Evolutionary conservation across 2,329 filamentous ascomycete species (phyloP).

Genomic region (Epichloe uncinata): DNA sequence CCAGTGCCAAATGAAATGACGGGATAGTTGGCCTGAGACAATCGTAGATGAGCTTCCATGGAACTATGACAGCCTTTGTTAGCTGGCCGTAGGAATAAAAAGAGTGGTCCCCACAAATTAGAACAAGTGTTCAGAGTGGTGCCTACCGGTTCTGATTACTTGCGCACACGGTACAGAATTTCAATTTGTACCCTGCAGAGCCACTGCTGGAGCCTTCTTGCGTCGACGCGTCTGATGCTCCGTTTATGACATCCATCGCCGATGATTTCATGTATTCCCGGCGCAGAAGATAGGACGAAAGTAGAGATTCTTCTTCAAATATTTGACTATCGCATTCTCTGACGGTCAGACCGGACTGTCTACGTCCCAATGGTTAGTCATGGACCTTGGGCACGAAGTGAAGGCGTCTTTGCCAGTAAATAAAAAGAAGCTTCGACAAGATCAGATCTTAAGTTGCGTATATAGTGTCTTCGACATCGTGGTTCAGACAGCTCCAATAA

Average conservation of each 20-base stretch:
- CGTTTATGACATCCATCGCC: slow-evolving; percentile 31
- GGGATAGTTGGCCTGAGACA: slow-evolving; percentile 78
- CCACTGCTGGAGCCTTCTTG: slow-evolving; percentile 35
- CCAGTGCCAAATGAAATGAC: slow-evolving; percentile 97
- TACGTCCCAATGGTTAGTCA: not conserved
- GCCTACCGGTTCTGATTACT: slow-evolving; percentile 89
- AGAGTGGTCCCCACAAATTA: not conserved
- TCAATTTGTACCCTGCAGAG: slow-evolving; percentile 65
- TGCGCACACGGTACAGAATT: slow-evolving; percentile 97
- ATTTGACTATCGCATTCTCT: not conserved
- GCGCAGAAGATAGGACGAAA: not conserved
- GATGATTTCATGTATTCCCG: not conserved
- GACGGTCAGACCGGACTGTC: not conserved
- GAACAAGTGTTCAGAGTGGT: not conserved
- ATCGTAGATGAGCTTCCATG: slow-evolving; percentile 95
- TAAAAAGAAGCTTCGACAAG: not conserved
- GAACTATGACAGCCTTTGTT: slow-evolving; percentile 13
- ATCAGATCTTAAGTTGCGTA: slow-evolving; percentile 35
- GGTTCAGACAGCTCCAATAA: slow-evolving; percentile 70
- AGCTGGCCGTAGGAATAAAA: not conserved
- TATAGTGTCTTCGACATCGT: slow-evolving; percentile 45
- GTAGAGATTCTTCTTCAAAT: not conserved
- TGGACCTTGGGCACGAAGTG: not conserved
- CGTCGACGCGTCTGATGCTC: slow-evolving; percentile 17
- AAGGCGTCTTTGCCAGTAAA: not conserved